Conservation (phyloP, 768 basidiomycete genomes). For the Cytidiella melzeri region DNA sequence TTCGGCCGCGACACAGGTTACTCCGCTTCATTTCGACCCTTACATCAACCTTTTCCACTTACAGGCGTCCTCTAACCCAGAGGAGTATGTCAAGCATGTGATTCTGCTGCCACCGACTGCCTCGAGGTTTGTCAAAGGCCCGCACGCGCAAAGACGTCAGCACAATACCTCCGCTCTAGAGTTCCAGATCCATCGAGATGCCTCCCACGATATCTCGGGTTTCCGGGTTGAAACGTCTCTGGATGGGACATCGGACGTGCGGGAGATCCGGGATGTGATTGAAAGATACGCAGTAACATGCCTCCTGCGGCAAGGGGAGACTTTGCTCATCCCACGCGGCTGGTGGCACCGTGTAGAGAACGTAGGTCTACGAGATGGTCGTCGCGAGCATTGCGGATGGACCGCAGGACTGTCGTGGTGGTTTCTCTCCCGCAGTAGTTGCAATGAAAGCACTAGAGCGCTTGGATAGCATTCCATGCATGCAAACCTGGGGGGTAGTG, state of each 20-base stretch:
- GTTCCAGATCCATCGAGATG: conserved; percentile 3
- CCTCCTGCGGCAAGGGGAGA: conserved; percentile 19
- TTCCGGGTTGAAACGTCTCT: not conserved
- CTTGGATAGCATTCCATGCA: no score
- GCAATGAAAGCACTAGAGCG: no score
- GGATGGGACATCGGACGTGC: not conserved
- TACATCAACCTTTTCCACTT: conserved; percentile 22
- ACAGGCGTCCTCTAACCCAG: conserved; percentile 14
- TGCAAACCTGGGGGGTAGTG: no score
- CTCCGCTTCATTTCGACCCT: conserved; percentile 20
- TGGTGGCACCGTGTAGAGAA: conserved; percentile 26
- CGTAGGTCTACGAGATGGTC: conserved; percentile 8
- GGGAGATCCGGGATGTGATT: conserved; percentile 11
- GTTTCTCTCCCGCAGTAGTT: conserved; percentile 17
- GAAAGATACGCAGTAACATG: conserved; percentile 13
- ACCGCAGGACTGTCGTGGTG: conserved; percentile 23
- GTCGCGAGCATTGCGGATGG: conserved; percentile 11
- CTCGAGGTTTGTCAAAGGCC: conserved; percentile 3
- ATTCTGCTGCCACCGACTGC: conserved; percentile 16
- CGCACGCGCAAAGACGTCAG: conserved; percentile 3
- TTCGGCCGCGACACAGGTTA: conserved; percentile 11
- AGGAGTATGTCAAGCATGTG: conserved; percentile 18
- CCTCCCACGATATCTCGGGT: not conserved
- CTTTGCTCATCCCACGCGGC: conserved; percentile 19
- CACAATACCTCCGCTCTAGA: conserved; percentile 17